Evolutionary conservation across 179 eudicot genomes (phyloP).

Genomic region (Sideroxylon spinosum): DNA sequence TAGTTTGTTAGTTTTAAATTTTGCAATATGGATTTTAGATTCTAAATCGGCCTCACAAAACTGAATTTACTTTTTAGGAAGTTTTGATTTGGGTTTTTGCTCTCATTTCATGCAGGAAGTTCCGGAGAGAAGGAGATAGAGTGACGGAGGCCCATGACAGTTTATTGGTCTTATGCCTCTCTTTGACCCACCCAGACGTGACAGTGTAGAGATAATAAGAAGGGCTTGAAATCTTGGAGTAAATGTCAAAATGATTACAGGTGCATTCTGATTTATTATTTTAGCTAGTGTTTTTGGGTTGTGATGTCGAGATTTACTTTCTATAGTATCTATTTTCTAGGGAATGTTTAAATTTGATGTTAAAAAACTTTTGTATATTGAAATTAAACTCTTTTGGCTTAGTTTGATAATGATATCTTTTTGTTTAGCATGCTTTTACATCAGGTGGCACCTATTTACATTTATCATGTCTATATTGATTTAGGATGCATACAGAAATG

Average conservation of each 20-base stretch:
- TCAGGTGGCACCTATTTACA: neutral
- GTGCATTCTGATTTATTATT: conserved; percentile 16
- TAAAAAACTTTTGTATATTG: too few relatives aligned
- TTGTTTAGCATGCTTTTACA: neutral
- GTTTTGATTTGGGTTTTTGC: neutral
- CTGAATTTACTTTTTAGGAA: neutral
- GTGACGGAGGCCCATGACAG: conserved; percentile 66
- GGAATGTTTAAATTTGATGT: too few relatives aligned
- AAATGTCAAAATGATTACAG: conserved; percentile 65
- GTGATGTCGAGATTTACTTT: too few relatives aligned
- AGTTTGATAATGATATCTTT: too few relatives aligned
- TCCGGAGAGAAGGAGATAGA: conserved; percentile 52
- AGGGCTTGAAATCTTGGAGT: conserved; percentile 65
- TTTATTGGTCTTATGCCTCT: conserved; percentile 64
- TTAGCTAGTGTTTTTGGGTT: neutral
- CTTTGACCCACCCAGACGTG: conserved; percentile 73
- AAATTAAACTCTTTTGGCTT: too few relatives aligned
- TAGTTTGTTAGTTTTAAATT: too few relatives aligned
- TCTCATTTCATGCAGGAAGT: conserved; percentile 45
- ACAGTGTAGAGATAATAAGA: conserved; percentile 68
- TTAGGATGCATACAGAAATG: neutral
- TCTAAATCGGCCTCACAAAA: conserved; percentile 71
- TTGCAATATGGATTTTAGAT: conserved; percentile 40
- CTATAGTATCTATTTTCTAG: too few relatives aligned
- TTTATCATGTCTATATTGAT: neutral